phyloP scores from a whole-genome alignment of 148 eudicot genomes.

The Selenicereus undatus region DNA sequence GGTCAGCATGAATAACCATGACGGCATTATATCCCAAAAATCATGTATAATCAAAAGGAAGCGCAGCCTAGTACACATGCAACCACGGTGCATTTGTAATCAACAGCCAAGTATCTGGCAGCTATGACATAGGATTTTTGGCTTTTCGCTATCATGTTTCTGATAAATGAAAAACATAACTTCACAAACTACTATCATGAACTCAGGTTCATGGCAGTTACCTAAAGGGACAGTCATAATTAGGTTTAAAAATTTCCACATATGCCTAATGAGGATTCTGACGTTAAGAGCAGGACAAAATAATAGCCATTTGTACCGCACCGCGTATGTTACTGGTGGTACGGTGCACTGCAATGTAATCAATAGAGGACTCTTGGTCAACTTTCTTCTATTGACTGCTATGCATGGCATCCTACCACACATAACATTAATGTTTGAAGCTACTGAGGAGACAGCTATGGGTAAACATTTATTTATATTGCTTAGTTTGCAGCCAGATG shows the following conservation, averaged over 20 bases:
- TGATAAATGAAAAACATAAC: not conserved
- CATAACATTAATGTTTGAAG: not conserved
- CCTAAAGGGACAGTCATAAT: not conserved
- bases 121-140: not conserved
- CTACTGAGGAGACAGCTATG: not conserved
- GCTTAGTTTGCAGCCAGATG: not conserved
- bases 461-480: not conserved
- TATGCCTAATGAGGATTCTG: not conserved
- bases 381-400: not conserved
- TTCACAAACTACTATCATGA: not conserved
- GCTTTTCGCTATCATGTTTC: not conserved
- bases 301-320: not conserved
- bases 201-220: not conserved
- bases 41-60: not conserved
- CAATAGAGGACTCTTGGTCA: no score
- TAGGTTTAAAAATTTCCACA: not conserved
- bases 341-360: not conserved
- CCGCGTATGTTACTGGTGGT: not conserved
- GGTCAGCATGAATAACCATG: slow-evolving; percentile 13
- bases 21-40: not conserved
- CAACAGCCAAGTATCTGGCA: not conserved
- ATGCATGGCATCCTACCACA: not conserved
- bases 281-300: not conserved
- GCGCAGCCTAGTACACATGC: not conserved
- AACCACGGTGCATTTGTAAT: not conserved